Base-by-base conservation (phyloP, 106 monocot genomes). In the Dendrobium huoshanense region DNA sequence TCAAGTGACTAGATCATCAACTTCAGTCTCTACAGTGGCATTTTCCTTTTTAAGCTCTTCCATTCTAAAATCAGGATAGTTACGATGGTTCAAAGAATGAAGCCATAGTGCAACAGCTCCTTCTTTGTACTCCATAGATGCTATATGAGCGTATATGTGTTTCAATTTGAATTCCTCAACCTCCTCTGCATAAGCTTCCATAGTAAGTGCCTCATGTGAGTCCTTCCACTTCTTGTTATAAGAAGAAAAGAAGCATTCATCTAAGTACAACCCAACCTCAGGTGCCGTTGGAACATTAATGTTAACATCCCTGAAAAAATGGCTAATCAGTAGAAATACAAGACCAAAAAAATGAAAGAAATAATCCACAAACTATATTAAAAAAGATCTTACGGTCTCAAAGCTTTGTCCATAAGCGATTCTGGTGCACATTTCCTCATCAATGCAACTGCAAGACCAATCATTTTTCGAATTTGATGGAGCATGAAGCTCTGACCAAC, bases 401-500 rank as follows among this genome's bases (percentile, higher is more conserved):
- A 77, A 49, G 93, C 95, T 17, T 84, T 80, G 76, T 95, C 93
- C 90, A 93, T 88, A 8, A 95, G 42, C 2, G 91, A 86, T 58
- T 95, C 93, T 1, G 95, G 86, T 5, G 90, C 82, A 44, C 93
- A 95, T 75, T 90, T 87, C 85, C 99, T 88, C 91, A 95, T 93
- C 55, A 95, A 78, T 3, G 93, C 93, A 43, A 93, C 99, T 0
- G 93, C 93, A 79, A 99, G 75, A 18, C 95, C 99, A 55, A 99
- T 85, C 99, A 99, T 93, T 80, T 99, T 99, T 47, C 99, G n/a
- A 2, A 99, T 99, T 81, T 99, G 95, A 83, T 99, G 95, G 13
- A 99, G 88, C 99, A 95, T 95, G 82, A 99, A 99, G 79, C 99
- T 99, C 86, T 99, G 89, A 4, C 99, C 99, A 31, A 99, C 80